Evolutionary conservation across 768 basidiomycete genomes (phyloP), one percentile per base, ranked within the genome.

Genomic region (Hypsizygus marmoreus): DNA sequence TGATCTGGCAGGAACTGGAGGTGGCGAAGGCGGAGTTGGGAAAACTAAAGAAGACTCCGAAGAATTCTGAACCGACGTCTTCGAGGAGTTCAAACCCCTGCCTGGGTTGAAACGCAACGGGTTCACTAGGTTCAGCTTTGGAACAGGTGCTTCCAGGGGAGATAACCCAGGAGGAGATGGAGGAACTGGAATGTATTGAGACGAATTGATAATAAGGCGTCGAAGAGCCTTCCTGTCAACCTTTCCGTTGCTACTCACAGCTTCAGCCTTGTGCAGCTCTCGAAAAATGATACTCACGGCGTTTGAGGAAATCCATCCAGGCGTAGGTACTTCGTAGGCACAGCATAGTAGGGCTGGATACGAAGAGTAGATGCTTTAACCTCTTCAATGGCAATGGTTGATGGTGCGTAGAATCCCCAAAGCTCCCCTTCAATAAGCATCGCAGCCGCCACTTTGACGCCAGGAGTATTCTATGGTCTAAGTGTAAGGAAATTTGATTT

Each of bases 301-400:
- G 80, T 83, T 48, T 73, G 70, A 10, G 80, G 79, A 51, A 82
- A 74, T 26, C 66, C 62, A 20, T 65, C 67, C 49, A 81, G 59
- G 2, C 65, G 56, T 24, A 76, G 39, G 50, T 70, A 72, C 33
- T 69, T 68, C 4, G 72, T 69, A 4, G 80, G 80, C 10, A 81
- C 75, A 13, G 79, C 80, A 56, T 82, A 81, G 59, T 80, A 79
- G 6, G 80, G 79, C 53, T 79, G 77, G 6, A 77, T 63, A 47
- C 75, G 72, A n/a, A 73, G 65, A 2, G 75, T 65, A n/a, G 73
- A 73, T 24, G 62, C 60, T 45, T 61, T 66, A 17, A 80, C 73
- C n/a, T 62, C 64, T 26, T 73, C 71, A 13, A 63, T 45, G 36
- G 61, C 56, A 6, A 68, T 63, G 22, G 48, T 57, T 6, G 56